Evolutionary conservation across 1,139 yeast genomes (phyloP).

Genomic region (Yamadazyma oceani): DNA sequence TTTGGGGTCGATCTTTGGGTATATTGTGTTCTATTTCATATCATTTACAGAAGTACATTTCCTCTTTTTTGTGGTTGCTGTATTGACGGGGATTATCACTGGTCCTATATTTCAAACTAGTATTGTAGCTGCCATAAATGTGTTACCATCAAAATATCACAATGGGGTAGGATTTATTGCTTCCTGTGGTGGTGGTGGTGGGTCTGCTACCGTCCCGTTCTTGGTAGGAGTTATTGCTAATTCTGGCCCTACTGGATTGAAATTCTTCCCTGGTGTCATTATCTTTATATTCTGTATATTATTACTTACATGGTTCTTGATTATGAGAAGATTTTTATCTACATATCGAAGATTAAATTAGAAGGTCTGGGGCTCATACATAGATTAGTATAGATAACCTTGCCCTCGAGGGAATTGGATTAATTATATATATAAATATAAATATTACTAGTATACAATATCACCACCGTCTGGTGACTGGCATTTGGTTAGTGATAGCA

Average conservation of each 20-base stretch:
- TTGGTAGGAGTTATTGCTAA: constrained; percentile 53
- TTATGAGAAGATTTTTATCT: constrained; percentile 19
- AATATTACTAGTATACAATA: no score
- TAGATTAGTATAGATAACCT: no score
- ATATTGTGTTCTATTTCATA: constrained; percentile 23
- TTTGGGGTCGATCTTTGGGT: constrained; percentile 29
- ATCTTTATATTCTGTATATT: constrained; percentile 27
- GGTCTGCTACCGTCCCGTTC: constrained; percentile 73
- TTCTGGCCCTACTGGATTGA: constrained; percentile 33
- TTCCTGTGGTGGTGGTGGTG: constrained; percentile 76
- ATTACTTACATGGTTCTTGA: constrained; percentile 27
- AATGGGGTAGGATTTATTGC: constrained; percentile 77
- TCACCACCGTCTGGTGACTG: no score
- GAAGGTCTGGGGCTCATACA: no score
- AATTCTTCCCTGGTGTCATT: constrained; percentile 34
- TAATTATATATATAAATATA: no score
- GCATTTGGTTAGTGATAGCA: no score
- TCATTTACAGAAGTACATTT: constrained; percentile 22
- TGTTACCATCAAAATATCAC: constrained; percentile 61
- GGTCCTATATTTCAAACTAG: constrained; percentile 86
- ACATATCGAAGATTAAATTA: constrained; percentile 15
- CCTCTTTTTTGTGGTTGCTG: constrained; percentile 40
- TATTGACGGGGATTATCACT: constrained; percentile 61
- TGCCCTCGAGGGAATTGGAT: no score
- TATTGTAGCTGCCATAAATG: constrained; percentile 60